Evolutionary conservation across 2,329 filamentous ascomycete genomes (phyloP).

Genomic region (Tolypocladium cylindrosporum): DNA sequence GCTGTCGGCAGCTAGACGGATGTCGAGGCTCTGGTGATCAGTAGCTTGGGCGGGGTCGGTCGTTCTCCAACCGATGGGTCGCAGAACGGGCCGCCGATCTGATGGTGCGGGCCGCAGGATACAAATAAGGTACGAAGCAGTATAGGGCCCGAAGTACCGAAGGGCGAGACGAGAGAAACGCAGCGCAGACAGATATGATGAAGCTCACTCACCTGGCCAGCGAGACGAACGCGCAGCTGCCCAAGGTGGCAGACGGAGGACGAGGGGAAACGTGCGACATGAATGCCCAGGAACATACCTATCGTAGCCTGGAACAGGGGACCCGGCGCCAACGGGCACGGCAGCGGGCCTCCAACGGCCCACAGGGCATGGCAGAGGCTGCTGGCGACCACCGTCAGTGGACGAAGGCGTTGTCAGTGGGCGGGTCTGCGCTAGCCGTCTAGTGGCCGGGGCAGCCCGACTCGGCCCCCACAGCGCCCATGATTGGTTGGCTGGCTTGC

Average conservation of each 20-base stretch:
- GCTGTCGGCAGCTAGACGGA: not conserved
- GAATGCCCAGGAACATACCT: not conserved
- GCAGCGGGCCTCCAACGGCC: not conserved
- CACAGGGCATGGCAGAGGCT: not conserved
- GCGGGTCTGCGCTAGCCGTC: not conserved
- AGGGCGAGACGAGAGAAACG: not conserved
- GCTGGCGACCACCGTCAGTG: not conserved
- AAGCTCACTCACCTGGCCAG: not conserved
- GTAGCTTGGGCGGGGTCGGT: not conserved
- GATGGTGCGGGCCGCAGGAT: not conserved
- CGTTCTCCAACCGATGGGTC: slow-evolving; percentile 4
- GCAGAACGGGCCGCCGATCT: slow-evolving; percentile 11
- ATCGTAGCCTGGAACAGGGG: slow-evolving; percentile 1
- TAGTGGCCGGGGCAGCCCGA: not conserved
- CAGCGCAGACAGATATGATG: not conserved
- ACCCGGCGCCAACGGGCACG: slow-evolving; percentile 3
- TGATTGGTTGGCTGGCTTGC: not conserved
- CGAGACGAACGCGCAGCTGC: not conserved
- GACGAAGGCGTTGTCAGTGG: not conserved
- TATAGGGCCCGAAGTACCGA: not conserved
- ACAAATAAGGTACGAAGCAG: not conserved
- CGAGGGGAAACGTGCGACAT: not conserved
- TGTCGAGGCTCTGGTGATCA: not conserved
- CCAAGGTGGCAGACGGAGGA: not conserved
- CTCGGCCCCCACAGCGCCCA: not conserved